Percentiles rank a stretch among this genome's conserved stretches.
Evolutionary conservation across 1,284 basidiomycete species (phyloP).

Genomic region (Flammula alnicola): DNA sequence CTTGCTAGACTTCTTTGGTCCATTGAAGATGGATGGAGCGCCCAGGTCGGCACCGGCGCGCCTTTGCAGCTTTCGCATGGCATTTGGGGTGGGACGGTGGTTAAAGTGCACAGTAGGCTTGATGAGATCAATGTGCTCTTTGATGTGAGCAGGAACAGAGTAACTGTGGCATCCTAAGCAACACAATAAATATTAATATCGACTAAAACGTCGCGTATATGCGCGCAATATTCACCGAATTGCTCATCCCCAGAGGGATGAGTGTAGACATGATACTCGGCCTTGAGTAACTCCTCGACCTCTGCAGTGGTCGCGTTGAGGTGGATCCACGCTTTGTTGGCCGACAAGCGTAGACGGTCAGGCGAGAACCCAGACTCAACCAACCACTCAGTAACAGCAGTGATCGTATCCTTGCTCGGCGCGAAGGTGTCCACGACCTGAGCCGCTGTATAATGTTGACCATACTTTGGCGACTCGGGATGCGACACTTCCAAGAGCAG

Average conservation of each 20-base stretch:
- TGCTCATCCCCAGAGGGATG: conserved; percentile 42
- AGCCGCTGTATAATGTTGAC: conserved; percentile 36
- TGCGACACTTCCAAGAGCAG: conserved; percentile 50
- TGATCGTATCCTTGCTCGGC: conserved; percentile 40
- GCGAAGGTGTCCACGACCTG: conserved; percentile 37
- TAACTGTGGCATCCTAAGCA: conserved; percentile 48
- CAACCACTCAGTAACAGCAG: conserved; percentile 50
- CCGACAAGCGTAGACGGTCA: conserved; percentile 40
- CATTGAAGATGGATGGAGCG: conserved; percentile 31
- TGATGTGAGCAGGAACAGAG: conserved; percentile 45
- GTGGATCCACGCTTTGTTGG: conserved; percentile 50
- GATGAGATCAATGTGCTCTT: conserved; percentile 49
- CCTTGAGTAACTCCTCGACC: conserved; percentile 48
- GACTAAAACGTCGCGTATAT: neutral
- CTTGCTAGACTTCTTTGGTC: conserved; percentile 41
- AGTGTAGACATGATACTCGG: conserved; percentile 52
- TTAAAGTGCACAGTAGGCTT: conserved; percentile 51
- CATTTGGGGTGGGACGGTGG: conserved; percentile 22
- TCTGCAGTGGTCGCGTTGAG: conserved; percentile 49
- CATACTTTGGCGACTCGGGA: conserved; percentile 43
- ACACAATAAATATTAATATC: neutral
- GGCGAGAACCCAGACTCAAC: conserved; percentile 41
- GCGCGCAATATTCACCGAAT: conserved; percentile 24
- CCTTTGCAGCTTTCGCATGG: conserved; percentile 11
- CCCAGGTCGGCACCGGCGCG: conserved; percentile 31